Evolutionary conservation across 192 early-diverging fungal species (phyloP).

Genomic region (Coemansia sp.): DNA sequence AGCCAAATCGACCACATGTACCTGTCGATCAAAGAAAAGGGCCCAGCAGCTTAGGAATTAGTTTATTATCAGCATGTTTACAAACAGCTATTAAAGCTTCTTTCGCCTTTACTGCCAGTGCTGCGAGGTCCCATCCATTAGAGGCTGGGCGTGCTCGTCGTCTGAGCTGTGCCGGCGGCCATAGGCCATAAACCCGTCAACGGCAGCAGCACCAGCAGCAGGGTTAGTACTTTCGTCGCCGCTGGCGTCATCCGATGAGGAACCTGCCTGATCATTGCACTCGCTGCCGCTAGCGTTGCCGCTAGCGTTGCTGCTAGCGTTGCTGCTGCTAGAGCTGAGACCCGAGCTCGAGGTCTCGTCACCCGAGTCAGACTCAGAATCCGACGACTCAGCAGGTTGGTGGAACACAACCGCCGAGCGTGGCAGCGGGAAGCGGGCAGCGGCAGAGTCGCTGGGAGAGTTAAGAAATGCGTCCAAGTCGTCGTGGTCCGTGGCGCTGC

Average conservation of each 20-base stretch:
- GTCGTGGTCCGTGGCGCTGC: slow-evolving; percentile 21
- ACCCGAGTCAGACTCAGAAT: slow-evolving; percentile 2
- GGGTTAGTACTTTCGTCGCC: slow-evolving; percentile 3
- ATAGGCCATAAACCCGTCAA: not conserved
- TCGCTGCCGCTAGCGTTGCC: not conserved
- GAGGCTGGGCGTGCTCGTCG: slow-evolving; percentile 7
- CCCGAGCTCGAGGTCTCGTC: not conserved
- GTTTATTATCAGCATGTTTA: not conserved
- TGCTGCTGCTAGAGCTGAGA: not conserved
- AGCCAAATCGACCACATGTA: slow-evolving; percentile 70
- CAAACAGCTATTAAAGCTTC: not conserved
- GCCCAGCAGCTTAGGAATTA: not conserved
- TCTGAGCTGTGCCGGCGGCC: not conserved
- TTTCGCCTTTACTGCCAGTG: slow-evolving; percentile 27
- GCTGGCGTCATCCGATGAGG: not conserved
- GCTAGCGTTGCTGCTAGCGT: slow-evolving; percentile 1
- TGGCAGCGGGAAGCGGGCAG: not conserved
- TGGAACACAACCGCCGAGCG: slow-evolving; percentile 21
- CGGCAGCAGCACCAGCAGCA: not conserved
- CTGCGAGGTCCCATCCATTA: slow-evolving; percentile 41
- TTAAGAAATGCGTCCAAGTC: slow-evolving; percentile 49
- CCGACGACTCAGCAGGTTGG: slow-evolving; percentile 11
- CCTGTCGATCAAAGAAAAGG: slow-evolving; percentile 10
- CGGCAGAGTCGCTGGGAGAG: slow-evolving; percentile 13
- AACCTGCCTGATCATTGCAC: not conserved